Conservation (phyloP, 1,139 yeast genomes). For the Groenewaldozyma sp. region DNA sequence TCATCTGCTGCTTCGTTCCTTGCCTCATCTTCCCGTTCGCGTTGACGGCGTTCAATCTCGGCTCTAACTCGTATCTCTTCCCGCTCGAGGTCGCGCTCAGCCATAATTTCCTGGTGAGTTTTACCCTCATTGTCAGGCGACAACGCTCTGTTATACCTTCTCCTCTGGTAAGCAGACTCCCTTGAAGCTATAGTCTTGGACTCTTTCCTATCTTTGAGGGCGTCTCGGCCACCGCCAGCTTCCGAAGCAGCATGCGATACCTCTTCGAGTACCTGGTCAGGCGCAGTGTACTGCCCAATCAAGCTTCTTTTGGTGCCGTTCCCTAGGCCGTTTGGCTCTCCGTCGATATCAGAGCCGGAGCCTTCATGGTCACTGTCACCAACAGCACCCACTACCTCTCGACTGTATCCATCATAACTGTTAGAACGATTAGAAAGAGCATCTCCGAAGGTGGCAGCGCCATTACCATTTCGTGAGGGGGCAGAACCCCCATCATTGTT, state of each 20-base stretch:
- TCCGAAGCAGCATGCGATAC: conserved; percentile 22
- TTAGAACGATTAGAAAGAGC: background rate
- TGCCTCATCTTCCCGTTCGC: conserved; percentile 7
- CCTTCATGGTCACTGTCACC: too few species aligned
- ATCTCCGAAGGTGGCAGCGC: background rate
- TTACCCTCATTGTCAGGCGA: conserved; percentile 24
- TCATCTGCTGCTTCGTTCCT: conserved; percentile 11
- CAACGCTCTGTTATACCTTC: conserved; percentile 30
- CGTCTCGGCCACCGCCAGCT: conserved; percentile 35
- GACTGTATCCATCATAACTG: conserved; percentile 2
- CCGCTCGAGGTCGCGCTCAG: conserved; percentile 25
- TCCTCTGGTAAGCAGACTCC: conserved; percentile 37
- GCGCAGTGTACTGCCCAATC: conserved; percentile 29
- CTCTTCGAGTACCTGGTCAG: conserved; percentile 24
- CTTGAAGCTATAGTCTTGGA: conserved; percentile 28
- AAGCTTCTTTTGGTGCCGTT: conserved; percentile 12
- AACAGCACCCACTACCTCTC: conserved; percentile 1
- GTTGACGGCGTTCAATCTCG: conserved; percentile 19
- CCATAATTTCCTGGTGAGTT: conserved; percentile 23
- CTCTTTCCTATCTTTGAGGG: conserved; percentile 27
- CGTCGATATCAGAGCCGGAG: background rate
- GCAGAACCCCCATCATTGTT: background rate
- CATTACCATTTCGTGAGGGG: background rate
- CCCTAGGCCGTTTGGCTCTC: conserved; percentile 5
- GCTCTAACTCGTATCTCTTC: conserved; percentile 26